Evolutionary conservation across 805 yeast species (phyloP).

Genomic region (Metschnikowia chrysomelidarum): DNA sequence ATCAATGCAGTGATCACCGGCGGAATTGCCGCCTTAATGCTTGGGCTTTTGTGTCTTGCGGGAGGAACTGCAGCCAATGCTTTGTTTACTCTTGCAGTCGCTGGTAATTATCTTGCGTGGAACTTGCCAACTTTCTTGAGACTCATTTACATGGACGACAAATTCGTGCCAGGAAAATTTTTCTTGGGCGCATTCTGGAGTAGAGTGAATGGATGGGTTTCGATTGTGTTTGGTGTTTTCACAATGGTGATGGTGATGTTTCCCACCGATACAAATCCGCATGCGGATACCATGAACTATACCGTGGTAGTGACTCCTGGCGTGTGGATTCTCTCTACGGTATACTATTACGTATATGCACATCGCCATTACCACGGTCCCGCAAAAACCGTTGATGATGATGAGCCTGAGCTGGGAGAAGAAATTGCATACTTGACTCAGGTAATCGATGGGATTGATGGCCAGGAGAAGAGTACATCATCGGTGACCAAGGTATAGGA

Average conservation of each 20-base stretch:
- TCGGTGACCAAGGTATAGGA: no score
- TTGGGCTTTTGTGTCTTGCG: constrained; percentile 60
- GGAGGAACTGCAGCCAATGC: constrained; percentile 63
- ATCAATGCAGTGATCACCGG: constrained; percentile 54
- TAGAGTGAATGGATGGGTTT: constrained; percentile 42
- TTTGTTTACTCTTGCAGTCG: constrained; percentile 59
- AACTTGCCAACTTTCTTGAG: constrained; percentile 53
- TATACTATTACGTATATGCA: constrained; percentile 53
- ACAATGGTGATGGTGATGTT: constrained; percentile 59
- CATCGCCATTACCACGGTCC: constrained; percentile 61
- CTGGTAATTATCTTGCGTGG: constrained; percentile 66
- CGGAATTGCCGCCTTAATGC: constrained; percentile 44
- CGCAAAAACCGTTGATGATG: constrained; percentile 24
- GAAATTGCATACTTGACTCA: not conserved
- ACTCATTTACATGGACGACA: constrained; percentile 42
- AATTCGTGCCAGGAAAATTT: constrained; percentile 66
- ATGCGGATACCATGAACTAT: constrained; percentile 60
- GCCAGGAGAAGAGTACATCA: constrained; percentile 1
- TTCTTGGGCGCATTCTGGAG: constrained; percentile 53
- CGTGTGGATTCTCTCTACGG: constrained; percentile 52
- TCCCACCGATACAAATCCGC: constrained; percentile 48
- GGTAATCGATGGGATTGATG: constrained; percentile 8
- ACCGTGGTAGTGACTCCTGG: constrained; percentile 63
- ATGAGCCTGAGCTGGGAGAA: constrained; percentile 1
- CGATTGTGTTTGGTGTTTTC: constrained; percentile 50